phyloP scores from a whole-genome alignment of 2,329 filamentous ascomycete genomes.

The Exophiala sp. region DNA sequence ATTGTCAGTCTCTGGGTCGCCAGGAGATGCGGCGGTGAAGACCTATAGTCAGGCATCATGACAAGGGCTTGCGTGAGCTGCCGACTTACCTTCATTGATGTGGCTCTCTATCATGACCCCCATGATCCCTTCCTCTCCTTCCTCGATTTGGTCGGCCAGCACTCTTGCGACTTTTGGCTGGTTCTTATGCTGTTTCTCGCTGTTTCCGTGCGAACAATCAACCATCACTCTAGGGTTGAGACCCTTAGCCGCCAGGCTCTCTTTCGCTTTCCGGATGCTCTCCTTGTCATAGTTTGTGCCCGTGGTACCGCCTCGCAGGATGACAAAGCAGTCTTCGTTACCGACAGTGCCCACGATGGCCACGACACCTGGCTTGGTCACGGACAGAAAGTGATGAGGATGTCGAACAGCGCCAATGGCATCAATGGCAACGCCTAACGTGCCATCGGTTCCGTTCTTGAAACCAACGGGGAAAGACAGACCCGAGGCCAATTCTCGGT shows the following conservation, averaged over 20 bases:
- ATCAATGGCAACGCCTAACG: constrained; percentile 84
- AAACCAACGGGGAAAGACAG: constrained; percentile 97
- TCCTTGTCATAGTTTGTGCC: constrained; percentile 91
- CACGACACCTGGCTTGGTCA: constrained; percentile 89
- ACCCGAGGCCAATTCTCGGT: constrained; percentile 90
- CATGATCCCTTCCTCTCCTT: constrained; percentile 80
- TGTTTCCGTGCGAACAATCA: constrained; percentile 98
- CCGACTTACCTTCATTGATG: constrained; percentile 79
- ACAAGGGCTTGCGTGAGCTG: background rate
- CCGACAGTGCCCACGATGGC: constrained; percentile 89
- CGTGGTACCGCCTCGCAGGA: constrained; percentile 82
- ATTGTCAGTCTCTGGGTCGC: too few species aligned
- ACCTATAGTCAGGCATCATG: background rate
- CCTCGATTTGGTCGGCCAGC: constrained; percentile 76
- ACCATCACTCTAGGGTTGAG: constrained; percentile 91
- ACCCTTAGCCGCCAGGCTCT: constrained; percentile 72
- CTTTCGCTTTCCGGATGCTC: constrained; percentile 71
- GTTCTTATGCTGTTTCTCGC: constrained; percentile 94
- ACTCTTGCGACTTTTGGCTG: constrained; percentile 85
- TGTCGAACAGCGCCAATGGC: constrained; percentile 69
- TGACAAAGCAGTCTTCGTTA: constrained; percentile 96
- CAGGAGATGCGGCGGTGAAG: too few species aligned
- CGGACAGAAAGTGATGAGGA: constrained; percentile 91
- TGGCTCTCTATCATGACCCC: constrained; percentile 99
- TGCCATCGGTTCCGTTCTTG: constrained; percentile 98